phyloP scores from a whole-genome alignment of 306 rosid genomes.

The Herpetospermum pedunculosum region DNA sequence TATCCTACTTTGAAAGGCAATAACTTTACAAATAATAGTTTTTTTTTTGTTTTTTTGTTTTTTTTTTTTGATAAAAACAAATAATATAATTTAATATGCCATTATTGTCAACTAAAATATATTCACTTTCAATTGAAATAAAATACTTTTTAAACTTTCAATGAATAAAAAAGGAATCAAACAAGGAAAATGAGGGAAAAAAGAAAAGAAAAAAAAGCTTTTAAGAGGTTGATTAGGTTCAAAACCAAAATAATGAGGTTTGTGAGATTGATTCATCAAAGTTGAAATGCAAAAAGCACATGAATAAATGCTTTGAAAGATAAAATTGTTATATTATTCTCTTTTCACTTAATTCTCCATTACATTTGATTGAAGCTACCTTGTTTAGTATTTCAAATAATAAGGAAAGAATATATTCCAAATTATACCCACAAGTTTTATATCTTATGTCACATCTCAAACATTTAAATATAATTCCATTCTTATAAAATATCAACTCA shows the following conservation, averaged over 20 bases:
- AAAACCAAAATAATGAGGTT: neutral
- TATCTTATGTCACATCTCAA: neutral
- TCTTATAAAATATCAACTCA: neutral
- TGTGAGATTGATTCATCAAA: neutral
- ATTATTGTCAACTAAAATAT: no score
- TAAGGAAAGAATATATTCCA: neutral
- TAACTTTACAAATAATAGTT: no score
- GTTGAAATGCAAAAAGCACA: neutral
- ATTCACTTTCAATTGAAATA: neutral
- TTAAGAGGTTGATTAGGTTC: neutral
- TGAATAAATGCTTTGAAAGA: neutral
- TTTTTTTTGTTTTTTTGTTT: no score
- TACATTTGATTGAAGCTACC: neutral
- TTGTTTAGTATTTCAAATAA: neutral
- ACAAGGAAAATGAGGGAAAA: neutral
- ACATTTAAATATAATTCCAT: neutral
- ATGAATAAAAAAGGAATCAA: neutral
- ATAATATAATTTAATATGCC: no score
- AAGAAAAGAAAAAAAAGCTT: neutral
- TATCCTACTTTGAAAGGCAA: no score
- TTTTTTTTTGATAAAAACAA: no score
- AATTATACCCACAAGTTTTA: neutral
- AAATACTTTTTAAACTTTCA: neutral
- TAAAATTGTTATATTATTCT: neutral
- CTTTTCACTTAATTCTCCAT: neutral